A percentile compares a stretch with the other conserved stretches of the same genome.
phyloP scores from a whole-genome alignment of 169 alveolate species.

The Neospora caninum region DNA sequence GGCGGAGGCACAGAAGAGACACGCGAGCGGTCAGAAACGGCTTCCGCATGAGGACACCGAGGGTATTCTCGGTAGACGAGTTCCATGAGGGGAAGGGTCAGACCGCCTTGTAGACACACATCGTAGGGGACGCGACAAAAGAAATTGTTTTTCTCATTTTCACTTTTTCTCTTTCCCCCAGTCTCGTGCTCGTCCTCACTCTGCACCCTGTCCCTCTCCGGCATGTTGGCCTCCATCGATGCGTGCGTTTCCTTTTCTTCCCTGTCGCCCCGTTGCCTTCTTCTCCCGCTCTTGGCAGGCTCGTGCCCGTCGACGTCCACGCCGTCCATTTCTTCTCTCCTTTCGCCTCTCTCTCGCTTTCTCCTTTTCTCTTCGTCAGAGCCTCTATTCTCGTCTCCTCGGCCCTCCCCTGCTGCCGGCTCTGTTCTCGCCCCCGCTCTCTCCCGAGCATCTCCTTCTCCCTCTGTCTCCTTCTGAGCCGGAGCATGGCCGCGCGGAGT shows the following conservation, averaged over 20 bases:
- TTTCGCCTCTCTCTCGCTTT: no score
- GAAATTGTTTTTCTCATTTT: neutral
- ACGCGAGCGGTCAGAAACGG: no score
- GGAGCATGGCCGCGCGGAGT: neutral
- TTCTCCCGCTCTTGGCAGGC: neutral
- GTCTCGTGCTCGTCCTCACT: neutral
- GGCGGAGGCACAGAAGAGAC: neutral
- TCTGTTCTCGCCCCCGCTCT: neutral
- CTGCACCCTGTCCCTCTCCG: no score
- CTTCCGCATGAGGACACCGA: neutral
- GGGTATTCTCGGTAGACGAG: neutral
- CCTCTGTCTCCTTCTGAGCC: neutral
- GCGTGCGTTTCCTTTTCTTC: neutral
- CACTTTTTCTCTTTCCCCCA: neutral
- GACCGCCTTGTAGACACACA: neutral
- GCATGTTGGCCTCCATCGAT: no score
- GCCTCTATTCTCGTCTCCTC: no score
- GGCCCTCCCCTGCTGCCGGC: no score
- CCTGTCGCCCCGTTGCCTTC: neutral
- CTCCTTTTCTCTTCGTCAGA: neutral
- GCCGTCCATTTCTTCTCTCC: neutral
- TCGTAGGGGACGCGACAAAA: neutral
- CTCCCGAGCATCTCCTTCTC: neutral
- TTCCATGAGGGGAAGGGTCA: neutral
- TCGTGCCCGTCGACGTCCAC: neutral